Conservation (phyloP, 129 eudicot species). For the Arctium minus region DNA sequence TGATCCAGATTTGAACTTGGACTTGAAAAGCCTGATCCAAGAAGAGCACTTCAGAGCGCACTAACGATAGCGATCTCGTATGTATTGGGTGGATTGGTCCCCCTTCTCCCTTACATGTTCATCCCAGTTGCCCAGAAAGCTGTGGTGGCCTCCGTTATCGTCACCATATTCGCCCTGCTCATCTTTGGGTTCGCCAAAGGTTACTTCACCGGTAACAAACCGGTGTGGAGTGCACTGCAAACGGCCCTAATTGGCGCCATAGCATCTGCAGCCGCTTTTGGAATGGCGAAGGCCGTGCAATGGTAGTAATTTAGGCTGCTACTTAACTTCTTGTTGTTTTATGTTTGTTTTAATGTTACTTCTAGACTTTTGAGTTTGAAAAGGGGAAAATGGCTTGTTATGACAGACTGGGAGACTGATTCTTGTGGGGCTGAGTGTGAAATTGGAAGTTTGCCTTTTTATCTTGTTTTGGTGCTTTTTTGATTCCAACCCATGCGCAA, state of each 20-base stretch:
- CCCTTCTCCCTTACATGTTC: conserved; percentile 76
- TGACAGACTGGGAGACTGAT: background rate
- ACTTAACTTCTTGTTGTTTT: background rate
- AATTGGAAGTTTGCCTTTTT: conserved; percentile 16
- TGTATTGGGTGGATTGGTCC: conserved; percentile 75
- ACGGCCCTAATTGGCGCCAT: conserved; percentile 82
- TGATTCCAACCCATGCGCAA: background rate
- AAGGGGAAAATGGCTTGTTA: background rate
- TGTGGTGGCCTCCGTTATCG: conserved; percentile 50
- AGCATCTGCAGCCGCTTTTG: conserved; percentile 96
- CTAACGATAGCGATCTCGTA: conserved; percentile 80
- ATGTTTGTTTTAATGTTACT: background rate
- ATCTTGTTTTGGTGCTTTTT: conserved; percentile 16
- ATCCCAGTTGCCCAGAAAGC: conserved; percentile 67
- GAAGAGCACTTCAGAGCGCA: conserved; percentile 83
- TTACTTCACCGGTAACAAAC: conserved; percentile 63
- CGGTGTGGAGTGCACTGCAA: conserved; percentile 63
- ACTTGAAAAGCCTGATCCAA: conserved; percentile 89
- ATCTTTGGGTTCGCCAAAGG: conserved; percentile 87
- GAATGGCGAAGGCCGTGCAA: conserved; percentile 85
- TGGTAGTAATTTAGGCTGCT: conserved; percentile 18
- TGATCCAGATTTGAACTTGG: conserved; percentile 51
- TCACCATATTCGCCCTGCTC: conserved; percentile 67
- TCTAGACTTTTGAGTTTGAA: background rate
- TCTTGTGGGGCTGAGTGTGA: conserved; percentile 18